phyloP scores from a whole-genome alignment of 441 rosid genomes.

The Cnidoscolus chayamansa region DNA sequence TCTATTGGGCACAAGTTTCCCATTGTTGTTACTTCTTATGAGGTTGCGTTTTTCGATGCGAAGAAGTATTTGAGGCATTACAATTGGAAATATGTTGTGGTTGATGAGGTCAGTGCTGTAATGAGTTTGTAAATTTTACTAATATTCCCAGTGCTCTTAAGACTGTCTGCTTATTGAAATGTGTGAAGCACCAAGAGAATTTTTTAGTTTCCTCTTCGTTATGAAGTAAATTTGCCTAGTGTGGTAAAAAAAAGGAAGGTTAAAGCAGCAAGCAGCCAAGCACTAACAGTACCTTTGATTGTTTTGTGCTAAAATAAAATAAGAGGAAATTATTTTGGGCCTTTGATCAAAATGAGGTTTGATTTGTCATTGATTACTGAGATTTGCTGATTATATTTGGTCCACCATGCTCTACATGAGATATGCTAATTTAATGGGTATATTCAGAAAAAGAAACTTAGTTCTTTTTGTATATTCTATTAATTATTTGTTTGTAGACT shows the following conservation, averaged over 20 bases:
- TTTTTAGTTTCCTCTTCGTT: neutral
- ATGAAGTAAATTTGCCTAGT: neutral
- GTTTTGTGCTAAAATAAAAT: neutral
- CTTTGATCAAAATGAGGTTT: neutral
- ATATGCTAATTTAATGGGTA: neutral
- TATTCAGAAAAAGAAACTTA: neutral
- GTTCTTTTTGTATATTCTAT: neutral
- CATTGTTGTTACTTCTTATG: constrained; percentile 82
- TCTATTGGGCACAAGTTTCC: constrained; percentile 75
- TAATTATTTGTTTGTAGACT: neutral
- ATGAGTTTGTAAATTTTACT: neutral
- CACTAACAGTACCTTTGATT: neutral
- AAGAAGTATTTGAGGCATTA: constrained; percentile 59
- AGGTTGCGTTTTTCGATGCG: constrained; percentile 84
- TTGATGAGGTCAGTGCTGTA: constrained; percentile 72
- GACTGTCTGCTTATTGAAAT: neutral
- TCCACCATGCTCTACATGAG: neutral
- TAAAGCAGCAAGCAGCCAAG: neutral
- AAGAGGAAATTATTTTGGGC: neutral
- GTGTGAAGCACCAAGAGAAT: neutral
- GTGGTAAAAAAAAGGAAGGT: neutral
- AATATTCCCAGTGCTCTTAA: neutral
- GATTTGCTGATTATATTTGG: neutral
- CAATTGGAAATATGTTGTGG: constrained; percentile 85
- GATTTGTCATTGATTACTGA: neutral